phyloP scores from a whole-genome alignment of 1,284 basidiomycete genomes.

The Malassezia japonica region DNA sequence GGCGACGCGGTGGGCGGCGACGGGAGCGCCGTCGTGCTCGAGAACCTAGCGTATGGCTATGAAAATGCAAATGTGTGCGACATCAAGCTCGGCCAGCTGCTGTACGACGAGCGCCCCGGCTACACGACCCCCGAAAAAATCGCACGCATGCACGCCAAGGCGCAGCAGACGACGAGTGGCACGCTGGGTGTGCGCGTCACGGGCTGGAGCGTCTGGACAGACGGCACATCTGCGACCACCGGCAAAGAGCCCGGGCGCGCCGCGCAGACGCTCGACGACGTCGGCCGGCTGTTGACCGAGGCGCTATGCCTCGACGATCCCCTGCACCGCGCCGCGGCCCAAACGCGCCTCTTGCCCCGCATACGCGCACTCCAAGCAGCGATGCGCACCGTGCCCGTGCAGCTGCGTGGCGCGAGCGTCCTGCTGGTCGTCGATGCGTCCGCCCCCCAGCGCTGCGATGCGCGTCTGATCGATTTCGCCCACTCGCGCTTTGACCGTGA shows the following conservation, averaged over 20 bases:
- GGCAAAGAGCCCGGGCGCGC: constrained; percentile 15
- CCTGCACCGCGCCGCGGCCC: not conserved
- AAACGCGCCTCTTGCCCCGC: not conserved
- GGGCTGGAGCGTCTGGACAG: constrained; percentile 8
- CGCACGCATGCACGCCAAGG: constrained; percentile 15
- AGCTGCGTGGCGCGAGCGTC: constrained; percentile 10
- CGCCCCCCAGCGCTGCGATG: not conserved
- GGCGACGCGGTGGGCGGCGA: not conserved
- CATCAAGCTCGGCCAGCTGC: constrained; percentile 13
- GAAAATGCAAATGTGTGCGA: constrained; percentile 12
- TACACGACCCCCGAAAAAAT: constrained; percentile 3
- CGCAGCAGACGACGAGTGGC: constrained; percentile 12
- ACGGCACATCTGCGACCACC: not conserved
- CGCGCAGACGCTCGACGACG: constrained; percentile 4
- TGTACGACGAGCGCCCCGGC: constrained; percentile 10
- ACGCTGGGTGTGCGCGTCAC: constrained; percentile 10
- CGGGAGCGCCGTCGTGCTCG: constrained; percentile 1
- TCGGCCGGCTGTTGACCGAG: not conserved
- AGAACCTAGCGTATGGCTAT: constrained; percentile 4
- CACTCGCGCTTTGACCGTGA: constrained; percentile 12
- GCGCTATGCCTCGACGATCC: not conserved
- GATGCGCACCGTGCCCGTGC: not conserved
- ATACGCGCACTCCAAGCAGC: not conserved
- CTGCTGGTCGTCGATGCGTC: constrained; percentile 5
- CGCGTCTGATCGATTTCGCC: constrained; percentile 16